Base-by-base conservation (phyloP, 306 rosid species). In the Begonia peltatifolia region DNA sequence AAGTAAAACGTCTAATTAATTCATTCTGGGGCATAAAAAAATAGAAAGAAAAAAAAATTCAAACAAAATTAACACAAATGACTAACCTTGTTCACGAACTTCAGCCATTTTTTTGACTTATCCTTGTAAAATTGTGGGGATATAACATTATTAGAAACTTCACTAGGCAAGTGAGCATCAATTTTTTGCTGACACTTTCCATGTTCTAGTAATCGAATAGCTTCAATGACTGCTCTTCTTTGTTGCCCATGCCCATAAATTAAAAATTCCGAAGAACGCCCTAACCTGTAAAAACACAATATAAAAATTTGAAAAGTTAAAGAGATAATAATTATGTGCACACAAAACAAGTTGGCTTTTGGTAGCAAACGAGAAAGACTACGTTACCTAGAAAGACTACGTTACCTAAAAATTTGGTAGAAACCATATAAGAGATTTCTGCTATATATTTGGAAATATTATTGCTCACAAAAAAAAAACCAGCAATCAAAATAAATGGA, bases 231-330 rank as follows among this genome's bases (percentile, higher is more conserved):
- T 60, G 97, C 97, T 68, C 85, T 83, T 58, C 87, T 77, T 61
- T 90, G 95, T 56, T 90, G 97, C 22, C 82, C 84, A 53, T 83
- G 97, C 48, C 97, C 97, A 65, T 90, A 90, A 66, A 90, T 81
- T 52, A 79, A 73, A 73, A 90, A 90, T 46, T 90, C 95, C 9
- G 92, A 61, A 56, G 95, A 85, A 44, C 92, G 95, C 54, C 69
- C 94, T 61, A 90, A 64, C 79, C 97, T 90, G 60, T 60, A 74
- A 66, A 10, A 36, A 50, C 46, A 57, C 50, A 41, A 57, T 15
- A 17, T 38, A 58, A 43, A 44, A 44, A 10, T 44, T n/a, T 11
- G 9, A 44, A 11, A 44, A 10, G 9, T 6, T 44, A 49, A 35
- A 9, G 17, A 53, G 55, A 49, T 38, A 7, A 49, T 25, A 38